Percentiles rank a stretch among this genome's conserved stretches.
These are phyloP conservation scores for Rhynchosporium graminicola DNA, from an alignment of 2,329 filamentous ascomycete species.

Conservation along the genomic window DNA sequence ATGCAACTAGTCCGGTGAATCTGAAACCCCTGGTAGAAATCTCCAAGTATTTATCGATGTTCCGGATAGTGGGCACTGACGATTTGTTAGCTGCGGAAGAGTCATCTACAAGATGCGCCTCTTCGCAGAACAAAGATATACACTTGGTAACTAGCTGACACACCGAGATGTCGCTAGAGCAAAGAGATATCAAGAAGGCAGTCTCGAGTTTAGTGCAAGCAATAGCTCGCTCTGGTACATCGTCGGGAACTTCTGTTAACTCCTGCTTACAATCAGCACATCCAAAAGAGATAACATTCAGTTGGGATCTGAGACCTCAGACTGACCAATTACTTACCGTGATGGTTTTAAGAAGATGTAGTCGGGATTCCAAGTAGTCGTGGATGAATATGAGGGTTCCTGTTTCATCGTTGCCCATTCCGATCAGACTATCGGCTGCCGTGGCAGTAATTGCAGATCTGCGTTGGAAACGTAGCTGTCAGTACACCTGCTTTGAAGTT, in stretches of 20 bases:
- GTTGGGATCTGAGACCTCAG: background rate
- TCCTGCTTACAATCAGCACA: constrained; percentile 46
- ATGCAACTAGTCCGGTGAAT: constrained; percentile 68
- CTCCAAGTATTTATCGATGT: constrained; percentile 61
- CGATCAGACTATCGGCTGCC: constrained; percentile 37
- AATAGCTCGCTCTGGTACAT: constrained; percentile 55
- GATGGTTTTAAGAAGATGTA: constrained; percentile 50
- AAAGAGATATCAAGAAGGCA: constrained; percentile 62
- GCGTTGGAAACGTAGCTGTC: background rate
- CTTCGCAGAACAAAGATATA: constrained; percentile 62
- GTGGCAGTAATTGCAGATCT: constrained; percentile 39
- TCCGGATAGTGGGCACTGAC: constrained; percentile 56
- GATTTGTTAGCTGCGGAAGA: constrained; percentile 52
- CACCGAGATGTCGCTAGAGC: constrained; percentile 64
- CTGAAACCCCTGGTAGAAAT: constrained; percentile 64
- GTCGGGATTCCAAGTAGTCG: constrained; percentile 57
- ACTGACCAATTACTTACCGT: constrained; percentile 30
- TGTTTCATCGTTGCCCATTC: constrained; percentile 32
- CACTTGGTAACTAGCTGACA: constrained; percentile 65
- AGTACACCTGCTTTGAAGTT: background rate
- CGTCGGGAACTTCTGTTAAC: constrained; percentile 54
- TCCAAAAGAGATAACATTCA: background rate
- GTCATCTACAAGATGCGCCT: constrained; percentile 56
- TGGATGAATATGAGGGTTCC: constrained; percentile 46
- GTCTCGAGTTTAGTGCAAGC: constrained; percentile 61